Base-by-base conservation (phyloP, 1,284 basidiomycete species). In the Cutaneotrichosporon mucoides region DNA sequence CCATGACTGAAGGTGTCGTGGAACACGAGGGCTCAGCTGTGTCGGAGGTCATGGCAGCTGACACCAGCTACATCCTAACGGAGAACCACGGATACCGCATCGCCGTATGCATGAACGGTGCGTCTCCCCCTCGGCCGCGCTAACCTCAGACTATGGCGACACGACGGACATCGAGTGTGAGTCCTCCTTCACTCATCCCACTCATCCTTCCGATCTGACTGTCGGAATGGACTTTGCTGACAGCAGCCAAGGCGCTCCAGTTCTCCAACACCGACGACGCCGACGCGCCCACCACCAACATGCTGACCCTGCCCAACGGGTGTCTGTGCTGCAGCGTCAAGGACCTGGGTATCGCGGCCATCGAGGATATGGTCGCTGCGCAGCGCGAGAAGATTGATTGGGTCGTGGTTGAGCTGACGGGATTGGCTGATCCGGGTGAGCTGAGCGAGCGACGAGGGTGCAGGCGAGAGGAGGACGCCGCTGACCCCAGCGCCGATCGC, bases 311-410 rank as follows among this genome's bases (percentile, higher is more conserved):
- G 1, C 87, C 92, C 1, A 96, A 97, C 73, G 93, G 93, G 9
- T 96, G 93, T 75, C 76, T 97, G 24, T 96, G 93, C 75, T 97
- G 93, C 76, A 92, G 90, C 59, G 88, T 96, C 78, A 93, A 94
- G 71, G 92, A 96, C 74, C 82, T 85, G 12, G 93, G 93, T 1
- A 84, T 89, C 1, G 90, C 91, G 35, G 90, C 93, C 2, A 94
- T 97, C 54, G 90, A 95, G 73, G 88, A 89, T 69, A 81, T 95
- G 62, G 76, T 78, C 5, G 68, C 70, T 3, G 58, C 62, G 33
- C 69, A 73, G 52, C 66, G 89, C 86, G 90, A 81, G 82, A 84
- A 85, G 3, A 93, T 95, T 68, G 93, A 96, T 76, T 88, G 95
- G 76, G 94, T 96, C 60, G 79, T 97, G 41, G 82, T 97, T 6